Evolutionary conservation across 345 rosid species (phyloP), one percentile per base, ranked within the genome.

Genomic region (Cardiospermum halicacabum): DNA sequence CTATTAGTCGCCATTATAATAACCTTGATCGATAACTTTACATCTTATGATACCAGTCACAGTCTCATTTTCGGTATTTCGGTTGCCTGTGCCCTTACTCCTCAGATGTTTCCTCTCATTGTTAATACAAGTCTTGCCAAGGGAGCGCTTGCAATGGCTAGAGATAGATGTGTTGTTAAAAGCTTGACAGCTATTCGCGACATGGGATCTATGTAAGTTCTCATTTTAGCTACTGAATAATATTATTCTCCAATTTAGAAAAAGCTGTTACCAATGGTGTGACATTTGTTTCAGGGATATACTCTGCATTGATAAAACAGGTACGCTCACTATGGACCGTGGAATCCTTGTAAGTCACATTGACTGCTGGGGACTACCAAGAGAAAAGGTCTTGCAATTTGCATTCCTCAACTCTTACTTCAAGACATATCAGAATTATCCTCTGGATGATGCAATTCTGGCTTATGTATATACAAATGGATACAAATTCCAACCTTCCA

Each of bases 91-190:
- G 89, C 88, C 0, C 85, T 87, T 18, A 87, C 93, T 45, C 93
- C 93, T 53, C 88, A 87, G 65, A 87, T 87, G 89, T 89, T 87
- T 74, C 93, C 89, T 51, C 84, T 87, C 37, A 77, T 87, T 36
- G 85, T 79, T 27, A 82, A 84, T 75, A 82, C 88, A 34, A 80
- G 89, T 56, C 93, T 87, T 32, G 93, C 89, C 1, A 84, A 84
- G 75, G 93, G 93, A 57, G 89, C 93, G 40, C 79, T 87, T 32
- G 84, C 84, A 28, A 87, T 87, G 93, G 93, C 93, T n/a, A 75
- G 70, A 69, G 93, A 87, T 62, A 78, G 89, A 73, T 84, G 93
- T 10, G 72, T 87, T 7, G 86, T 87, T 74, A 87, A 84, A 72
- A 87, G 93, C 72, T 71, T 82, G 60, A 72, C 76, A 9, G 82